phyloP scores from a whole-genome alignment of 352 stramenopile species.

The Globisporangium paddicum region DNA sequence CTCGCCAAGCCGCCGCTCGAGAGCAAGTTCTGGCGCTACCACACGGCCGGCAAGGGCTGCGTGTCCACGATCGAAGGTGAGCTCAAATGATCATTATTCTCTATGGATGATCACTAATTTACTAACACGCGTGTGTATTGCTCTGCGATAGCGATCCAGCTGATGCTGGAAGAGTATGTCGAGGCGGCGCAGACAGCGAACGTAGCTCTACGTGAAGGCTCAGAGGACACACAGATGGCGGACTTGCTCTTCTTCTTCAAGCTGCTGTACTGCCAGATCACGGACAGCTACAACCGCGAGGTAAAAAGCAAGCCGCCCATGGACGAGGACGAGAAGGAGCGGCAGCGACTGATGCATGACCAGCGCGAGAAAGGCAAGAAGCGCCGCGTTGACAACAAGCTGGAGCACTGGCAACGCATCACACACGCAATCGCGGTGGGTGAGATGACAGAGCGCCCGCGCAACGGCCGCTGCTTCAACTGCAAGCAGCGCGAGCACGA shows the following conservation, averaged over 20 bases:
- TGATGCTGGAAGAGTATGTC: constrained; percentile 80
- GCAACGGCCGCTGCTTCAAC: constrained; percentile 77
- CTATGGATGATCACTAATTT: neutral
- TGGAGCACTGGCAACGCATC: constrained; percentile 49
- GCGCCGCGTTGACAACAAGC: constrained; percentile 67
- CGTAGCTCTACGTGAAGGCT: constrained; percentile 26
- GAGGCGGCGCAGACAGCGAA: constrained; percentile 29
- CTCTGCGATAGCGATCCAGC: constrained; percentile 52
- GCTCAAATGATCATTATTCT: neutral
- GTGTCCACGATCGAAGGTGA: constrained; percentile 90
- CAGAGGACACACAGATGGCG: constrained; percentile 33
- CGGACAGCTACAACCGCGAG: constrained; percentile 54
- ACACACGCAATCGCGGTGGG: constrained; percentile 38
- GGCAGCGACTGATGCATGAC: constrained; percentile 58
- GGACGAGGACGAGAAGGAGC: constrained; percentile 76
- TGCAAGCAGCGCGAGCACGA: constrained; percentile 81
- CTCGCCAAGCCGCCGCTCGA: constrained; percentile 67
- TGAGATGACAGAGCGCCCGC: constrained; percentile 41
- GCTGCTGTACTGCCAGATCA: constrained; percentile 65
- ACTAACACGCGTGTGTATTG: neutral
- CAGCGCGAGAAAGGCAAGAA: constrained; percentile 37
- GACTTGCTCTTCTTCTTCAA: constrained; percentile 86
- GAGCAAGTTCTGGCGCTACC: constrained; percentile 88
- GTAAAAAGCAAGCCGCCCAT: constrained; percentile 66
- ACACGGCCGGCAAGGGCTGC: constrained; percentile 76